Conservation (phyloP, 1,284 basidiomycete genomes). For the Ceratobasidium sp. region DNA sequence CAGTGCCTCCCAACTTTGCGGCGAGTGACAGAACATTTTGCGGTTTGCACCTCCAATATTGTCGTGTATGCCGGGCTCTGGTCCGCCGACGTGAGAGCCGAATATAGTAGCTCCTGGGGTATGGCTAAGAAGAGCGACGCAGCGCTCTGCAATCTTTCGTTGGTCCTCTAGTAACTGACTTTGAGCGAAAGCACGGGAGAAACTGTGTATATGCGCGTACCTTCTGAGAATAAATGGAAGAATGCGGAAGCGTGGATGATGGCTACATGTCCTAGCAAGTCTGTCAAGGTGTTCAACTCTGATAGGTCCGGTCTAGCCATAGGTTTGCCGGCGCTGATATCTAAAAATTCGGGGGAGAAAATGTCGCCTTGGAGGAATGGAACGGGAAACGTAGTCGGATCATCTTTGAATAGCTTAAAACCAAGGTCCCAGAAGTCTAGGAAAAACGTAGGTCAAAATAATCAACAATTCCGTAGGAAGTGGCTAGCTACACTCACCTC, state of each 20-base stretch:
- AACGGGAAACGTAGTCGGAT: conserved; percentile 61
- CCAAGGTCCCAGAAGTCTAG: conserved; percentile 59
- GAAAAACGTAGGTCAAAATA: not conserved
- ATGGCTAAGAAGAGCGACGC: conserved; percentile 60
- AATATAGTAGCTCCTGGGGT: conserved; percentile 56
- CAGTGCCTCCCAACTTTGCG: conserved; percentile 20
- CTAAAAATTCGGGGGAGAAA: conserved; percentile 54
- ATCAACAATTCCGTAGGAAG: conserved; percentile 37
- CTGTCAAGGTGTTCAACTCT: conserved; percentile 60
- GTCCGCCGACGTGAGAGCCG: conserved; percentile 46
- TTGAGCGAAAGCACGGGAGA: no score
- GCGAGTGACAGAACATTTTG: conserved; percentile 39
- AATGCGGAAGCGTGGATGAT: conserved; percentile 65
- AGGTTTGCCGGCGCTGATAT: conserved; percentile 53
- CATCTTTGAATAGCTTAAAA: conserved; percentile 56
- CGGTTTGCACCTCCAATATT: conserved; percentile 17
- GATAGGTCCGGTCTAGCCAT: conserved; percentile 56
- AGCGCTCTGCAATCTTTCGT: conserved; percentile 58
- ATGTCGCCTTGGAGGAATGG: conserved; percentile 65
- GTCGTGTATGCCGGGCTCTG: conserved; percentile 54
- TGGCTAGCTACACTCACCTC: conserved; percentile 54
- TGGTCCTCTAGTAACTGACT: conserved; percentile 59
- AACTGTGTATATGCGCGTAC: not conserved
- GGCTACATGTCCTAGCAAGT: conserved; percentile 62
- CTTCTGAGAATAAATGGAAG: conserved; percentile 67